Evolutionary conservation across 2,329 filamentous ascomycete species (phyloP), one percentile per base, ranked within the genome.

Genomic region (Fusarium longipes): DNA sequence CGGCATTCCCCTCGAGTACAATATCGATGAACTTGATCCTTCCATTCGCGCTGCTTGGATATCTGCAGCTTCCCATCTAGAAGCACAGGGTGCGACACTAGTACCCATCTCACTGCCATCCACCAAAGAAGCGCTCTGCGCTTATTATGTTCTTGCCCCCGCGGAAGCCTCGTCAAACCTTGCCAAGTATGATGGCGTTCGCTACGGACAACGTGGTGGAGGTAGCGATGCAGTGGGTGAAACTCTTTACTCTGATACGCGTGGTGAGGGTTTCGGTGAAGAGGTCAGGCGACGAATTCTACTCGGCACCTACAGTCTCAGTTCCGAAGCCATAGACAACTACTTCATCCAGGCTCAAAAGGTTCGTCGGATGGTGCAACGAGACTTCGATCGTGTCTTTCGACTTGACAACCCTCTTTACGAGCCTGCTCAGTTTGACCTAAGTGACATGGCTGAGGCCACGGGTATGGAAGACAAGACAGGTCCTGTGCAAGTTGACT

Each of bases 101-200:
- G 87, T 93, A 12, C 86, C 91, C 2, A 86, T 98, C 17, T 93
- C 91, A 3, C 84, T 99, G 6, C 94, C 95, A 1, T 88, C 90
- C 1, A 99, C 95, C 2, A 90, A 88, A 65, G 89, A 92, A 70
- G 95, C 96, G 0, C 86, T 99, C 1, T 92, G 93, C 20, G 92
- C 96, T 32, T 99, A 99, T 82, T 99, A 99, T 78, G 87, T 99
- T 57, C 89, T 99, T 56, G 96, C 96, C 1, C 93, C 96, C 0
- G 95, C 96, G 17, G 96, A 99, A 79, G 96, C 96, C 5, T 93
- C 93, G 2, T 98, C 95, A 17, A 99, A 99, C 73, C 87, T 99
- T 3, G 93, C 96, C 57, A 97, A 97, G 77, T 99, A 97, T 77
- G 96, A 99, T 73, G 96, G 96, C 20, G 88, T 98, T n/a, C 91